A percentile compares a stretch with the other conserved stretches of the same genome.
These are phyloP conservation scores for Xylariaceae sp. DNA, from an alignment of 2,329 filamentous ascomycete species.

Conservation along the genomic window DNA sequence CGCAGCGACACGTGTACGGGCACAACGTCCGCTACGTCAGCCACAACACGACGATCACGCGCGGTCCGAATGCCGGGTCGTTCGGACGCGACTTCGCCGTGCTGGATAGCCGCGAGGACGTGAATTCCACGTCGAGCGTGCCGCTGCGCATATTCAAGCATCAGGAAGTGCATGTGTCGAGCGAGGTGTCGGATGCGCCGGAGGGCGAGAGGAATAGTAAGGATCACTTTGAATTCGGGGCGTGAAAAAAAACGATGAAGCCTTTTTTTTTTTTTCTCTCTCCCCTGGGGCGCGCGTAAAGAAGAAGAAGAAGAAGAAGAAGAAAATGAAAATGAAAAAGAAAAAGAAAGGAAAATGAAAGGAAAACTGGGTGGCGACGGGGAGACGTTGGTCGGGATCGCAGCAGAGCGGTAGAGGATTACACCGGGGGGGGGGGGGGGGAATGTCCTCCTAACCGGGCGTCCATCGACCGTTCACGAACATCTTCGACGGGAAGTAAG, in stretches of 20 bases:
- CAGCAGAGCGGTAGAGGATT: too few species aligned
- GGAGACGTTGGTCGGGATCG: too few species aligned
- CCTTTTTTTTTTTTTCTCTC: too few species aligned
- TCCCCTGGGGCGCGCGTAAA: too few species aligned
- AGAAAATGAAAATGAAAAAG: too few species aligned
- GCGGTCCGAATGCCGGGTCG: constrained; percentile 2
- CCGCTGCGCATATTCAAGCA: constrained; percentile 36
- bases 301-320: too few species aligned
- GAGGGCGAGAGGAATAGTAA: not conserved
- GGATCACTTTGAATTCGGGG: not conserved
- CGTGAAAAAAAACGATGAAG: too few species aligned
- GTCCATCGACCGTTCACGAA: not conserved
- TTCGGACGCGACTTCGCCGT: constrained; percentile 21
- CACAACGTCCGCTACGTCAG: constrained; percentile 13
- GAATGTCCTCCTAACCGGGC: not conserved
- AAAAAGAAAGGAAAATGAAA: too few species aligned
- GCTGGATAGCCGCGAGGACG: constrained; percentile 36
- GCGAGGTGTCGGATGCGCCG: constrained; percentile 2
- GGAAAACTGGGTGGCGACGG: too few species aligned
- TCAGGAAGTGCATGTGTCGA: constrained; percentile 31
- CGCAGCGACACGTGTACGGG: constrained; percentile 22
- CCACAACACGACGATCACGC: constrained; percentile 13
- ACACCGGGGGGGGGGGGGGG: too few species aligned
- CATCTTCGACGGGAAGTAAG: not conserved
- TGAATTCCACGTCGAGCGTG: constrained; percentile 29